These are phyloP conservation scores for Alternaria triticimaculans DNA, from an alignment of 2,329 filamentous ascomycete species.

Conservation along the genomic window DNA sequence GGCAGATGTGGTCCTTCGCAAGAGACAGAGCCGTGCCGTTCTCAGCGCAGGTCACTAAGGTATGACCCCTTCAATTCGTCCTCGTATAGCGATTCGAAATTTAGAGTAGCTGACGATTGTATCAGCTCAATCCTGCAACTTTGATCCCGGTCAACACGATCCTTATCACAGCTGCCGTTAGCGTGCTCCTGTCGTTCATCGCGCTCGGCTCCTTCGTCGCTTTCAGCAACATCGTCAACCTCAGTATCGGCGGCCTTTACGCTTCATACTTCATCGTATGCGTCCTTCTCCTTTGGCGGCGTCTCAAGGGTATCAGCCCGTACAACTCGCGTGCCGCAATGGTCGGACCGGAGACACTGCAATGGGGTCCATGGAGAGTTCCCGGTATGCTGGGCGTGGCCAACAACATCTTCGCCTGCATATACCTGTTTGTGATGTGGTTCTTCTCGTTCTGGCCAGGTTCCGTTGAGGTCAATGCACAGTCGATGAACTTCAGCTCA, in stretches of 20 bases:
- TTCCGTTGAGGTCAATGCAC: neutral
- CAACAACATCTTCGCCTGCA: slow-evolving; percentile 13
- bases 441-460: slow-evolving; percentile 28
- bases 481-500: slow-evolving; percentile 26
- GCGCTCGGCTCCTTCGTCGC: slow-evolving; percentile 15
- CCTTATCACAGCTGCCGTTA: slow-evolving; percentile 19
- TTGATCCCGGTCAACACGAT: slow-evolving; percentile 51
- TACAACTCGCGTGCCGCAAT: neutral
- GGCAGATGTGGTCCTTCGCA: slow-evolving; percentile 26
- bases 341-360: neutral
- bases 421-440: slow-evolving; percentile 16
- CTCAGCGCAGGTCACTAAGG: slow-evolving; percentile 3
- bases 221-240: slow-evolving; percentile 15
- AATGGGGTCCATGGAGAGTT: slow-evolving; percentile 7
- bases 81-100: no score
- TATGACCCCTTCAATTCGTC: no score
- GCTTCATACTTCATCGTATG: slow-evolving; percentile 18
- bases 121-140: neutral
- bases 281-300: slow-evolving; percentile 10
- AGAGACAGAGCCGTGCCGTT: slow-evolving; percentile 26
- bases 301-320: slow-evolving; percentile 6
- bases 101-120: no score
- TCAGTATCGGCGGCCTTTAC: slow-evolving; percentile 18
- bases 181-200: slow-evolving; percentile 18
- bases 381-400: slow-evolving; percentile 8